These are phyloP conservation scores for Carex arenaria DNA, from an alignment of 202 grass and related monocot genomes.

Conservation along the genomic window DNA sequence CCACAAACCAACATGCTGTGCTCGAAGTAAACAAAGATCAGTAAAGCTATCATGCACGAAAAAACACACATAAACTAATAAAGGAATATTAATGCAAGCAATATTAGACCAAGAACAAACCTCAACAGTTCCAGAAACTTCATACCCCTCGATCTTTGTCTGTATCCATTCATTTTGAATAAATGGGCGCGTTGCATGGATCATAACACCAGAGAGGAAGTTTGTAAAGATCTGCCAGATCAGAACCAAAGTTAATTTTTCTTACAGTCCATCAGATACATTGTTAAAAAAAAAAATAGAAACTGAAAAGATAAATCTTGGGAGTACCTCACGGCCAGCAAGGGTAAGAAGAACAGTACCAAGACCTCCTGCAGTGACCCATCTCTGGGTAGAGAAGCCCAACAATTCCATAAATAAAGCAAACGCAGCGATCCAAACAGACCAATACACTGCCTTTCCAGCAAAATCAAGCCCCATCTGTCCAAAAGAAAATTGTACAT, in stretches of 20 bases:
- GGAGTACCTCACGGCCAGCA: constrained; percentile 91
- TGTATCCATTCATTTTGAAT: constrained; percentile 93
- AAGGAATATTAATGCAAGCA: constrained; percentile 4
- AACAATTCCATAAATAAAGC: constrained; percentile 97
- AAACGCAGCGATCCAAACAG: constrained; percentile 85
- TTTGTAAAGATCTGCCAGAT: constrained; percentile 86
- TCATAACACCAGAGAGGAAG: constrained; percentile 97
- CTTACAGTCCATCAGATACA: not conserved
- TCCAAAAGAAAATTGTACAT: constrained; percentile 27
- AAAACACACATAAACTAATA: constrained; percentile 2
- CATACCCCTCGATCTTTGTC: constrained; percentile 89
- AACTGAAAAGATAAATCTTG: constrained; percentile 5
- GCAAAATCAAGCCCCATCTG: constrained; percentile 97
- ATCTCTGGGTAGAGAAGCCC: constrained; percentile 96
- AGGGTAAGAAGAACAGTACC: constrained; percentile 96
- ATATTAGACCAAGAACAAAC: constrained; percentile 42
- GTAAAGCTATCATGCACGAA: constrained; percentile 1
- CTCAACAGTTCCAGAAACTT: constrained; percentile 92
- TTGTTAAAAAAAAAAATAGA: not conserved
- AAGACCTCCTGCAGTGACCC: constrained; percentile 94
- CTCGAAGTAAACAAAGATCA: constrained; percentile 7
- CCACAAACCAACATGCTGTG: constrained; percentile 98
- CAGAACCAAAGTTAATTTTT: not conserved
- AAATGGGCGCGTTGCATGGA: constrained; percentile 97
- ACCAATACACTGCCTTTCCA: constrained; percentile 79